Conservation (phyloP, 257 asterid genomes). For the Linderniella brevidens region DNA sequence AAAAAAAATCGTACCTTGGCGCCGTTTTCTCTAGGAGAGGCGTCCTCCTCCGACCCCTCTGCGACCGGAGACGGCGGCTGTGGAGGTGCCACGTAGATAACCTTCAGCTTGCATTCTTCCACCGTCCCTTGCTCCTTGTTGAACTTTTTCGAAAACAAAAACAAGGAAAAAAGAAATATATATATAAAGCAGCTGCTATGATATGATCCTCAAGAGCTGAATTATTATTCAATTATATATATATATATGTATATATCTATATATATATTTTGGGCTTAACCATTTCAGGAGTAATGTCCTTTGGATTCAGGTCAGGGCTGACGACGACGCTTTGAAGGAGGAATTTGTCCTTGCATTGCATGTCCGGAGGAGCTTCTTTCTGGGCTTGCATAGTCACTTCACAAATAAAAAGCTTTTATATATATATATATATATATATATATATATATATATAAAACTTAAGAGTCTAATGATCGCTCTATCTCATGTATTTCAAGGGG, state of each 20-base stretch:
- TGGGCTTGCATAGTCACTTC: conserved; percentile 43
- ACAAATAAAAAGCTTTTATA: too few species aligned
- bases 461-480: too few species aligned
- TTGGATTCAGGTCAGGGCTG: conserved; percentile 22
- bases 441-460: too few species aligned
- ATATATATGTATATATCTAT: too few species aligned
- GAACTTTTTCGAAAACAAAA: conserved; percentile 18
- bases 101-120: conserved; percentile 69
- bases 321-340: conserved; percentile 69
- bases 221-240: too few species aligned
- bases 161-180: conserved; percentile 7
- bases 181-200: conserved; percentile 1
- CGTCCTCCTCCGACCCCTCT: conserved; percentile 59
- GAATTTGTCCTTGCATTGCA: conserved; percentile 87
- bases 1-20: conserved; percentile 10
- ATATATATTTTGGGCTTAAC: too few species aligned
- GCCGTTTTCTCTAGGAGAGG: conserved; percentile 36
- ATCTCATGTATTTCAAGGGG: too few species aligned
- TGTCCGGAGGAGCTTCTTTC: conserved; percentile 62
- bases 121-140: conserved; percentile 43
- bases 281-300: conserved; percentile 59
- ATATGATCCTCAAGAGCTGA: too few species aligned
- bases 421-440: too few species aligned
- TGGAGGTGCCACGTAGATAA: conserved; percentile 42
- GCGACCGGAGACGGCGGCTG: conserved; percentile 61